These are phyloP conservation scores for Rhynchospora tenuis DNA, from an alignment of 176 grass and related monocot species.

Conservation along the genomic window DNA sequence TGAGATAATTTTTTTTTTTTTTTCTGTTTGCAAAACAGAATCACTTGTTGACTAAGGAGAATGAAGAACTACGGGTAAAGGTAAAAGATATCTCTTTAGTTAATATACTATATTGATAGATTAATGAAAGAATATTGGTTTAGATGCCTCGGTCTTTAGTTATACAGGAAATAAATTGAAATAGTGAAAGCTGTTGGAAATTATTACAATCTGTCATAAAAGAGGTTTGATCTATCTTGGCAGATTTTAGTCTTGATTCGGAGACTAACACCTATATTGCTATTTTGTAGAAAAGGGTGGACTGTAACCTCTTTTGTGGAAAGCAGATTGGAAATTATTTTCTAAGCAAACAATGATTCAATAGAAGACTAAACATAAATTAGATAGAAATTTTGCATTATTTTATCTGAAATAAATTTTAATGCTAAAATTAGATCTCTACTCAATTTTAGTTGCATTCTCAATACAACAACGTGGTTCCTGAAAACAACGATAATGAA, in stretches of 20 bases:
- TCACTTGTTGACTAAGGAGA: constrained; percentile 19
- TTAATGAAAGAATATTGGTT: no score
- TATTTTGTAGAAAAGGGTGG: background rate
- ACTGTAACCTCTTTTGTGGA: background rate
- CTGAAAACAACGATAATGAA: background rate
- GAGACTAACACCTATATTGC: background rate
- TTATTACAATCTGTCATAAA: no score
- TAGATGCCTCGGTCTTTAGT: no score
- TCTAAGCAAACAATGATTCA: background rate
- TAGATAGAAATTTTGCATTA: background rate
- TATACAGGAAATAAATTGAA: no score
- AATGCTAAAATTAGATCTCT: background rate
- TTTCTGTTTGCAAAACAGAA: constrained; percentile 22
- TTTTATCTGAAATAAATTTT: background rate
- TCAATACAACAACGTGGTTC: background rate
- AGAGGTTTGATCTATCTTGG: no score
- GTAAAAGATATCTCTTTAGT: background rate
- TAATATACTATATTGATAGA: no score
- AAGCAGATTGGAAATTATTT: background rate
- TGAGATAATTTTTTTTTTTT: background rate
- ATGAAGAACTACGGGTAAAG: constrained; percentile 25
- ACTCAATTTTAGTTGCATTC: background rate
- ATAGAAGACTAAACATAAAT: background rate
- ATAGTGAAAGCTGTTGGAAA: background rate
- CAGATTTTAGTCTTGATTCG: background rate